A percentile compares a stretch with the other conserved stretches of the same genome.
phyloP scores from a whole-genome alignment of 2,329 filamentous ascomycete genomes.

The Trichoderma harzianum region DNA sequence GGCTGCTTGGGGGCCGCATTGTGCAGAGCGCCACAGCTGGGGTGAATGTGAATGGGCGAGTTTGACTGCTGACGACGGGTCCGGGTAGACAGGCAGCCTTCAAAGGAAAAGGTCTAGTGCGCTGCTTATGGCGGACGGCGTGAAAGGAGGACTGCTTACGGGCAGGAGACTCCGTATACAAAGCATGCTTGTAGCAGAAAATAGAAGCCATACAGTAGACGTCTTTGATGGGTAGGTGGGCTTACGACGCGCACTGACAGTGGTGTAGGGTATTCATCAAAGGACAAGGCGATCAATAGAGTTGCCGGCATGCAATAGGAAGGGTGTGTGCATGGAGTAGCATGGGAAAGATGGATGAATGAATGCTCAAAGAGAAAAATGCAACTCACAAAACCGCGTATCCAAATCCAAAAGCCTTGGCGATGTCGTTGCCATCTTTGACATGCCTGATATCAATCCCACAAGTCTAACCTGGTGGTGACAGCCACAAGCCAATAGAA shows the following conservation, averaged over 20 bases:
- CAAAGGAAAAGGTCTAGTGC: background rate
- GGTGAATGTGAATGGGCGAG: background rate
- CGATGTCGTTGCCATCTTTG: background rate
- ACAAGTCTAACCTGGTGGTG: background rate
- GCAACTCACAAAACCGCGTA: background rate
- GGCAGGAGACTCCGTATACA: background rate
- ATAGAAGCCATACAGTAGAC: background rate
- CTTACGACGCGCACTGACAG: background rate
- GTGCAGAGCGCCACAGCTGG: slow-evolving; percentile 5
- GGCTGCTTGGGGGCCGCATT: slow-evolving; percentile 5
- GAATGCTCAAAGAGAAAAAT: background rate
- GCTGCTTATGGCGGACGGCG: background rate
- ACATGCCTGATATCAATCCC: background rate
- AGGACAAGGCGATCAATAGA: background rate
- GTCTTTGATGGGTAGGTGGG: background rate
- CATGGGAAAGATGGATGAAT: background rate
- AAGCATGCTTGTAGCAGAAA: background rate
- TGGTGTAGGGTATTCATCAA: background rate
- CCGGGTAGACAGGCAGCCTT: background rate
- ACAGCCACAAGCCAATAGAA: slow-evolving; percentile 13
- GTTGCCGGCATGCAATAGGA: background rate
- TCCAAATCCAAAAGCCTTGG: background rate
- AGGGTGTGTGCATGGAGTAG: background rate
- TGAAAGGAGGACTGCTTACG: background rate
- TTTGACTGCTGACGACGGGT: slow-evolving; percentile 8